A percentile compares a stretch with the other conserved stretches of the same genome.
phyloP scores from a whole-genome alignment of 495 filamentous ascomycete genomes.

The Amniculicola lignicola region DNA sequence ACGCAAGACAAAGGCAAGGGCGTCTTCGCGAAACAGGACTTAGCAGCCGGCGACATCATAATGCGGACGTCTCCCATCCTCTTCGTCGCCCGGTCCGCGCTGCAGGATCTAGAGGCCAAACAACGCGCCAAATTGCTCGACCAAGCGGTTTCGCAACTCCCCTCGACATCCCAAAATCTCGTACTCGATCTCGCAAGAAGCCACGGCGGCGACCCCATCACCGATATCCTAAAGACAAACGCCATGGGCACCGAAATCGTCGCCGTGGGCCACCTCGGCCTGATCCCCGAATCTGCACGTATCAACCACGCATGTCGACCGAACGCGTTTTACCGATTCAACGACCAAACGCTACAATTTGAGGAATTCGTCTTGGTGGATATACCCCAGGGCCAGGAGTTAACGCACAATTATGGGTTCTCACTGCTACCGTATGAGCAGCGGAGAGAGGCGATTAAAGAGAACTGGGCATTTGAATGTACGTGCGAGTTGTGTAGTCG shows the following conservation, averaged over 20 bases:
- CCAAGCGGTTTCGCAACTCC: conserved; percentile 14
- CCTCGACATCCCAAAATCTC: conserved; percentile 1
- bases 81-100: conserved; percentile 3
- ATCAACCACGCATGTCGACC: conserved; percentile 32
- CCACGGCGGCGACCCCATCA: conserved; percentile 1
- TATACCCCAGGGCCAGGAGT: conserved; percentile 17
- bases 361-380: conserved; percentile 21
- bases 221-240: conserved; percentile 26
- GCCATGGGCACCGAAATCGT: conserved; percentile 10
- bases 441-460: conserved; percentile 6
- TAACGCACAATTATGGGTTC: conserved; percentile 23
- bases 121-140: background rate
- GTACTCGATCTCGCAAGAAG: conserved; percentile 17
- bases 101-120: background rate
- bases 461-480: conserved; percentile 25
- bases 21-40: conserved; percentile 6
- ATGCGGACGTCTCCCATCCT: conserved; percentile 17
- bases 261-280: conserved; percentile 15
- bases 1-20: conserved; percentile 15
- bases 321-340: conserved; percentile 27
- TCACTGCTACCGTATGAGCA: background rate
- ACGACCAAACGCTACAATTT: conserved; percentile 10
- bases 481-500: conserved; percentile 25
- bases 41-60: conserved; percentile 8
- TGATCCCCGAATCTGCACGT: conserved; percentile 30